These are phyloP conservation scores for Santalum album DNA, from an alignment of 164 flowering plant genomes.

Conservation along the genomic window DNA sequence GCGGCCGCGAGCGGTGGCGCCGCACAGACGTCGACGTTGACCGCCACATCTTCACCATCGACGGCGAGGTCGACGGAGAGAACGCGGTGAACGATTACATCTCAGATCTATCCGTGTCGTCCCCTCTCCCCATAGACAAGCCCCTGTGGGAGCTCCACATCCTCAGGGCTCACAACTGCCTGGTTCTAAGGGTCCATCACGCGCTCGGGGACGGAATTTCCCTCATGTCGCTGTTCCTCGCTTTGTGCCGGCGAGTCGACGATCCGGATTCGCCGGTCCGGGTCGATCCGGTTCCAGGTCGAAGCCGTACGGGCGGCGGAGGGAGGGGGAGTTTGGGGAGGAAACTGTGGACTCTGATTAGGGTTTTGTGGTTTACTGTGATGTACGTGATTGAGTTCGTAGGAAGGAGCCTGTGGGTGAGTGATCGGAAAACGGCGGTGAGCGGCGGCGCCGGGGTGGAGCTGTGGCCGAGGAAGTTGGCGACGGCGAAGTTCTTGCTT, in stretches of 20 bases:
- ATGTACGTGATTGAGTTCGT: constrained; percentile 27
- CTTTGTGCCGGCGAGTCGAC: constrained; percentile 29
- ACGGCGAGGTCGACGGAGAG: constrained; percentile 29
- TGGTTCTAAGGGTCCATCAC: constrained; percentile 50
- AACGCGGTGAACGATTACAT: constrained; percentile 36
- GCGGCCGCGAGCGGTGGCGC: constrained; percentile 49
- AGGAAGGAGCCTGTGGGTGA: constrained; percentile 27
- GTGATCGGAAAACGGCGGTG: constrained; percentile 33
- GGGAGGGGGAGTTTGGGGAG: neutral
- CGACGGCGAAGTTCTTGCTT: constrained; percentile 41
- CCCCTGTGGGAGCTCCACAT: constrained; percentile 71
- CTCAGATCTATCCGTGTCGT: constrained; percentile 42
- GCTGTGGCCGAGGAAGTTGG: constrained; percentile 69
- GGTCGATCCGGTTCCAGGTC: neutral
- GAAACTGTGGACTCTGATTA: constrained; percentile 18
- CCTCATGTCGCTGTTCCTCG: constrained; percentile 47
- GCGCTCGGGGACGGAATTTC: constrained; percentile 71
- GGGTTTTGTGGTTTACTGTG: constrained; percentile 23
- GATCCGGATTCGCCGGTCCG: constrained; percentile 20
- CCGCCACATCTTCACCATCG: constrained; percentile 30
- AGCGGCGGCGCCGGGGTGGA: constrained; percentile 67
- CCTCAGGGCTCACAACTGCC: constrained; percentile 26
- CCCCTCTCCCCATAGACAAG: constrained; percentile 36
- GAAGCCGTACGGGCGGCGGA: neutral
- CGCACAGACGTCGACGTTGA: constrained; percentile 32